Evolutionary conservation across 768 basidiomycete species (phyloP), one percentile per base, ranked within the genome.

Genomic region (Crepidotus variabilis): DNA sequence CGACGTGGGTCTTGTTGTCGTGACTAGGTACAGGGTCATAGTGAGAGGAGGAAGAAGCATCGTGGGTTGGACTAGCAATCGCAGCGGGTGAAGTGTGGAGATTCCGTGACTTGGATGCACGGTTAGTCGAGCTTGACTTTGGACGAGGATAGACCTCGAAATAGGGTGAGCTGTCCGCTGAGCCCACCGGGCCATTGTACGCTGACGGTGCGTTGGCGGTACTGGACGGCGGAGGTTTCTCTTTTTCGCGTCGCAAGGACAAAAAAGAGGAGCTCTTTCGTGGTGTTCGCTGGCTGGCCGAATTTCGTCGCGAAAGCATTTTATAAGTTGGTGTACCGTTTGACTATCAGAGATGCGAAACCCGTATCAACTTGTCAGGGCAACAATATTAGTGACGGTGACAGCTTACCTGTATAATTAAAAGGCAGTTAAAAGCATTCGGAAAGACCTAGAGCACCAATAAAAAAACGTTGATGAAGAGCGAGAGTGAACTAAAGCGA

Each of bases 261-360:
- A 84, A 66, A 64, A 84, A 82, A 7, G 86, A 84, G 20, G 77
- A 71, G 61, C 77, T 84, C 68, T 81, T 83, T 57, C 77, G 75
- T 14, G 83, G 79, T 23, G 69, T 69, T 55, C 75, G 79, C 39
- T 76, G 66, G 20, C 74, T 64, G 57, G 69, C 59, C 49, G 71
- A 67, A 57, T 71, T 68, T 57, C 72, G 72, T 52, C 74, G 73
- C 52, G 73, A 70, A 52, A 73, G 58, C 51, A 75, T 69, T 36
- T 11, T 51, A 51, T 13, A 21, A 14, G 50, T 28, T 23, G 35
- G 35, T 14, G 35, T 28, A 28, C 21, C 10, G 36, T 24, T 18
- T 18, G 14, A 8, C 21, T 49, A 49, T 49, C 47, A 16, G 20
- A 9, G 51, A 52, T 52, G 51, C 32, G 51, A 39, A 35, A 35